Percentiles rank a stretch among this genome's conserved stretches.
Evolutionary conservation across 768 basidiomycete species (phyloP).

Genomic region (Trametes meyenii): DNA sequence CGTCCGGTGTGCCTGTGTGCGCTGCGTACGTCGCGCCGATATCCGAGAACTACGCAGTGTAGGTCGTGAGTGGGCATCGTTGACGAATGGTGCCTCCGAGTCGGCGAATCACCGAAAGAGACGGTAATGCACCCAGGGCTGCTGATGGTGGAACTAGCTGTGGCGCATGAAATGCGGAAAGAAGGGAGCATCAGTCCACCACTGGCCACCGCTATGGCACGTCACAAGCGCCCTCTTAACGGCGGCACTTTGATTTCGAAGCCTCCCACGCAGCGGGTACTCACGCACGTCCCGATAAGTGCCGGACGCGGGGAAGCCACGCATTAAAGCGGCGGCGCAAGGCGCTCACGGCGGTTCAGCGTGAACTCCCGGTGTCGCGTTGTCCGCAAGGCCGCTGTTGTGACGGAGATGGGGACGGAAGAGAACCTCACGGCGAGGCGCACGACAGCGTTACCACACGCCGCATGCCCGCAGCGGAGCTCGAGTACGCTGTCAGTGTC

Average conservation of each 20-base stretch:
- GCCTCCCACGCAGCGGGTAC: background rate
- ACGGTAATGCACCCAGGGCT: background rate
- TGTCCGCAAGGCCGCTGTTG: background rate
- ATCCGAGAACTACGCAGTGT: background rate
- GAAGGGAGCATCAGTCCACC: background rate
- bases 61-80: no score
- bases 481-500: background rate
- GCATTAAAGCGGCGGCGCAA: background rate
- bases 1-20: background rate
- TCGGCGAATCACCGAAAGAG: no score
- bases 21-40: background rate
- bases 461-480: background rate
- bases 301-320: background rate
- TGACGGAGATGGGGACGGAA: slow-evolving; percentile 4
- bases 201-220: background rate
- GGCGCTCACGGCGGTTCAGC: background rate
- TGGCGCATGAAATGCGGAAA: background rate
- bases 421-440: background rate
- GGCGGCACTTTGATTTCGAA: background rate
- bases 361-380: background rate
- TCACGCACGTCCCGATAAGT: slow-evolving; percentile 4
- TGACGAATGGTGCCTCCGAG: no score
- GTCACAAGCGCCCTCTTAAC: slow-evolving; percentile 1
- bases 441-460: background rate
- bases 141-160: background rate